Evolutionary conservation across 306 rosid genomes (phyloP).

Genomic region (Trichosanthes truncata): DNA sequence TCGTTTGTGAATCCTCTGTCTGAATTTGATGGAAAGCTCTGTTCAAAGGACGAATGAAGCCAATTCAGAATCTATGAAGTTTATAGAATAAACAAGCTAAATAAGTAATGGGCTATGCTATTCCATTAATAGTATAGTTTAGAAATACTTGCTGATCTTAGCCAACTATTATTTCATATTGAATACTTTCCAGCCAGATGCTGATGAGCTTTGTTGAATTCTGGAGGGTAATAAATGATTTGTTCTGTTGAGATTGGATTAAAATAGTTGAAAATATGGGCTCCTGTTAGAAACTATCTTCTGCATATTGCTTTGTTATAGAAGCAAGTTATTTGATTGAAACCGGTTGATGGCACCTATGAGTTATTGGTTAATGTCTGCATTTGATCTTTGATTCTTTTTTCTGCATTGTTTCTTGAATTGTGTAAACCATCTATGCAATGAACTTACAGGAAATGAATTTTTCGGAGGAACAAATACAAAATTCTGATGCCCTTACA

Average conservation of each 20-base stretch:
- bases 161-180: not conserved
- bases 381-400: not conserved
- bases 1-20: not conserved
- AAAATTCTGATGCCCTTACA: constrained; percentile 55
- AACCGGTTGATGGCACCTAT: not conserved
- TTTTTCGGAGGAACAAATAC: constrained; percentile 65
- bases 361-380: not conserved
- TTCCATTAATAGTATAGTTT: not conserved
- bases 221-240: not conserved
- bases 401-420: not conserved
- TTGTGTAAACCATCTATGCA: not conserved
- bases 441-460: constrained; percentile 50
- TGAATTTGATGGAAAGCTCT: not conserved
- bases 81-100: not conserved
- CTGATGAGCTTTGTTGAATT: not conserved
- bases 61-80: not conserved
- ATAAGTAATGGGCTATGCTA: not conserved
- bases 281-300: not conserved
- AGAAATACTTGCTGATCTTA: not conserved
- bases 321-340: not conserved
- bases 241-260: not conserved
- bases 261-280: not conserved
- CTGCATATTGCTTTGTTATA: not conserved
- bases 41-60: not conserved
- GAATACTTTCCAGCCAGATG: not conserved